Evolutionary conservation across 2,329 filamentous ascomycete species (phyloP), one percentile per base, ranked within the genome.

Genomic region (Celoporthe dispersa): DNA sequence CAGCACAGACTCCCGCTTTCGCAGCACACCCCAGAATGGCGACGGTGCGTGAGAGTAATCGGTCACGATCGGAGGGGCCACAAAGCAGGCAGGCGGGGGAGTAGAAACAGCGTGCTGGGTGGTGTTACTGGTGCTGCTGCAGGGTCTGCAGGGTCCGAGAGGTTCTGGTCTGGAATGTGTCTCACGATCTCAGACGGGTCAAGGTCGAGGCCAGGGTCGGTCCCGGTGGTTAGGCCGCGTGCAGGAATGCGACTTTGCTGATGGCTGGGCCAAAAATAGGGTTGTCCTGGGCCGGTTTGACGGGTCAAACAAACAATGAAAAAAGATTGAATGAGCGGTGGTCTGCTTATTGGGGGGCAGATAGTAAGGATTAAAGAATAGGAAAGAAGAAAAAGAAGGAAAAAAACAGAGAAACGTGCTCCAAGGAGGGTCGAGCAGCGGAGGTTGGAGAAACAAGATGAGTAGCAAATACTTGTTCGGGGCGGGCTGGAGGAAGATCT

Each of bases 101-200:
- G n/a, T 9, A 25, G 48, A 25, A 9, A 6, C 11, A 22, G n/a
- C 22, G 7, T 44, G 41, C 1, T 44, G 41, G 37, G 9, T 44
- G 41, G 19, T 48, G 44, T 48, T 48, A 48, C 44, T 48, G 44
- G 7, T n/a, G 8, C 22, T 48, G 51, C 11, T 6, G 51, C 51
- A 55, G 51, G 51, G 51, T 57, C 28, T 57, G 53, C 53, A 57
- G 25, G 53, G 53, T 31, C 53, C 28, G 28, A 57, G 25, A 33
- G 53, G 28, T 33, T 33, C 53, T 57, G 53, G 53, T 57, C 25
- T 19, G 53, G 53, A 31, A 14, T 31, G 53, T 77, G 75, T 77
- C 75, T 77, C 76, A 77, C 74, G 75, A 77, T 76, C 75, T 75
- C 66, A 66, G 65, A 39, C 61, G 67, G 66, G 67, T 53, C 62